These are phyloP conservation scores for Prunus yedoensis DNA, from an alignment of 331 rosid species.

Conservation along the genomic window DNA sequence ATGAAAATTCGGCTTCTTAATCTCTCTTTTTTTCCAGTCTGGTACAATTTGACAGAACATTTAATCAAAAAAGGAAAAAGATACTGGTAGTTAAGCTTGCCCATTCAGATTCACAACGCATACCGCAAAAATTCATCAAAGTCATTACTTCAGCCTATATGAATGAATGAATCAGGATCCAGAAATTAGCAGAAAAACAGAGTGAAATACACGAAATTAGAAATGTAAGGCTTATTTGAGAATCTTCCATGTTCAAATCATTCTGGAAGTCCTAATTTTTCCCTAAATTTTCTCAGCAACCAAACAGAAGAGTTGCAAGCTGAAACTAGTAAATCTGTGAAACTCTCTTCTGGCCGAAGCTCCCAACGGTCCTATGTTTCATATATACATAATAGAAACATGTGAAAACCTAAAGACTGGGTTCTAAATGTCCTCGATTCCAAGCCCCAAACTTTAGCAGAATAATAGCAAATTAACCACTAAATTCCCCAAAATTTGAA, in stretches of 20 bases:
- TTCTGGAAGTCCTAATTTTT: not conserved
- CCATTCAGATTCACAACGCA: not conserved
- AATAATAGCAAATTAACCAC: not conserved
- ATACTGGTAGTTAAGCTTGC: not conserved
- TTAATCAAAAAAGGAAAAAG: no score
- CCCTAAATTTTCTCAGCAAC: not conserved
- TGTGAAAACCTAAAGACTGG: not conserved
- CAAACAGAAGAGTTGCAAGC: conserved; percentile 10
- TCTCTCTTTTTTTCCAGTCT: not conserved
- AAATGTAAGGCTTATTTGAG: not conserved
- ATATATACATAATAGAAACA: not conserved
- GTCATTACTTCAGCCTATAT: not conserved
- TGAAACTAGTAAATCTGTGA: not conserved
- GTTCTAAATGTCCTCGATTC: not conserved
- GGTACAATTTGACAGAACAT: not conserved
- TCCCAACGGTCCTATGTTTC: not conserved
- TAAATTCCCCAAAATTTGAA: not conserved
- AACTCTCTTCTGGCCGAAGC: not conserved
- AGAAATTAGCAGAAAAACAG: not conserved
- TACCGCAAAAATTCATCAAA: not conserved
- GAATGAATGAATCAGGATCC: not conserved
- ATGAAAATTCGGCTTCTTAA: not conserved
- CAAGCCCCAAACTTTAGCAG: not conserved
- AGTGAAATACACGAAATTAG: not conserved
- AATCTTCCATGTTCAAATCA: not conserved